These are phyloP conservation scores for Comarum palustre DNA, from an alignment of 306 rosid species.

Conservation along the genomic window DNA sequence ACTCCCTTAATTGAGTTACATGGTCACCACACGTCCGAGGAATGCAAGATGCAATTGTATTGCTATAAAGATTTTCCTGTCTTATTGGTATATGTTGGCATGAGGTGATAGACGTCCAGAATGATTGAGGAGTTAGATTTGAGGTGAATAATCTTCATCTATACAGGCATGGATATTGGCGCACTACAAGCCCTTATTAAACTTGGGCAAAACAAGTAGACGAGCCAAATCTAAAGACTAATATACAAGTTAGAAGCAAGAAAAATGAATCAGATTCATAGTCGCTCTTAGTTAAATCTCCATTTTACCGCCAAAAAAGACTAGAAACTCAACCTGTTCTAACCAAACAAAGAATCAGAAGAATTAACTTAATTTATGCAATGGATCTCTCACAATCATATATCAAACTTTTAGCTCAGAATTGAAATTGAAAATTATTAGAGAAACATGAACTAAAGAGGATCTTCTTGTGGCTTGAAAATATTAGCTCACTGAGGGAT, in stretches of 20 bases:
- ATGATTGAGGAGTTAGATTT: no score
- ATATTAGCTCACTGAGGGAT: constrained; percentile 47
- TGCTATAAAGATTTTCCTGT: no score
- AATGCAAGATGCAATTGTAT: no score
- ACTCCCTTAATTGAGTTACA: no score
- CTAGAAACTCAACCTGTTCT: constrained; percentile 30
- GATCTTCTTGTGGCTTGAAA: constrained; percentile 14
- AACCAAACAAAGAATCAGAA: constrained; percentile 39
- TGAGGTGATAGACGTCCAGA: no score
- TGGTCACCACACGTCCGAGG: no score
- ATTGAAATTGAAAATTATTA: constrained; percentile 14
- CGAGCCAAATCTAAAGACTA: neutral
- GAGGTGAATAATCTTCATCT: no score
- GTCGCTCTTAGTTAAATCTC: neutral
- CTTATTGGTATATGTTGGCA: no score
- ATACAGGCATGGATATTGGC: neutral
- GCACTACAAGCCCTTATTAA: neutral
- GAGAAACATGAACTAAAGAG: constrained; percentile 6
- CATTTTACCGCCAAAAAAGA: constrained; percentile 24
- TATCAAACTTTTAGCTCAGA: constrained; percentile 19
- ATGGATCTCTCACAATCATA: constrained; percentile 8
- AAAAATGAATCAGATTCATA: neutral
- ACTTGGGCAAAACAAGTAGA: neutral
- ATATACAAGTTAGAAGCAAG: neutral
- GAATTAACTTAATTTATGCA: constrained; percentile 14